These are phyloP conservation scores for Hypoxylon rickii DNA, from an alignment of 495 filamentous ascomycete species.

Conservation along the genomic window DNA sequence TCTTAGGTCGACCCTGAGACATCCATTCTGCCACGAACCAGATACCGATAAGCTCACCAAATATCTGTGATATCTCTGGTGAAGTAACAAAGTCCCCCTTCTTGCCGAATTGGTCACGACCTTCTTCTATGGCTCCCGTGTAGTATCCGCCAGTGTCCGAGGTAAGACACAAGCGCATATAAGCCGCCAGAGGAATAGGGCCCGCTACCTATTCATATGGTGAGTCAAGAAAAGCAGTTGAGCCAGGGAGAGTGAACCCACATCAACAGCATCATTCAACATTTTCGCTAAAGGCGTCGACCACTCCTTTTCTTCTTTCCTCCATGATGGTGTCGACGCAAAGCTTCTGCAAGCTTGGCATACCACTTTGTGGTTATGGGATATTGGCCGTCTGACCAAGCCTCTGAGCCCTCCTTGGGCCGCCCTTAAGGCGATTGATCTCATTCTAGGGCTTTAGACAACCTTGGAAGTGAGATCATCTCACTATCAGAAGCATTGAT, in stretches of 20 bases:
- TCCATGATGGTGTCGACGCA: conserved; percentile 39
- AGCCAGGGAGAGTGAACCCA: conserved; percentile 40
- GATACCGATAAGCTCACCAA: conserved; percentile 90
- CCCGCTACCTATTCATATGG: conserved; percentile 66
- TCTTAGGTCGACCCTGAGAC: conserved; percentile 72
- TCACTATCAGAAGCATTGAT: background rate
- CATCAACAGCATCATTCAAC: conserved; percentile 81
- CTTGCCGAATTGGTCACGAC: conserved; percentile 81
- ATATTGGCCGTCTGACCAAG: conserved; percentile 14
- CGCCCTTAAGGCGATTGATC: conserved; percentile 22
- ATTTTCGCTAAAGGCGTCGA: conserved; percentile 88
- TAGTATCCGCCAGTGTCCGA: conserved; percentile 93
- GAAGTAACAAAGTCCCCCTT: conserved; percentile 96
- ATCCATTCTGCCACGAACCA: conserved; percentile 98
- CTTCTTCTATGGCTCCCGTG: conserved; percentile 66
- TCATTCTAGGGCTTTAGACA: conserved; percentile 23
- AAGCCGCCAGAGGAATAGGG: conserved; percentile 86
- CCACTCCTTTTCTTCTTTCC: conserved; percentile 66
- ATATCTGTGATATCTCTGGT: conserved; percentile 95
- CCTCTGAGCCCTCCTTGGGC: conserved; percentile 32
- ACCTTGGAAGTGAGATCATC: background rate
- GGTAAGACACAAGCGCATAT: conserved; percentile 98
- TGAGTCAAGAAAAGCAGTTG: background rate
- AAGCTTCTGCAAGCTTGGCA: conserved; percentile 30
- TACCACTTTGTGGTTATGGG: conserved; percentile 9